Evolutionary conservation across 2,329 filamentous ascomycete species (phyloP).

Genomic region (Calonectria henricotiae): DNA sequence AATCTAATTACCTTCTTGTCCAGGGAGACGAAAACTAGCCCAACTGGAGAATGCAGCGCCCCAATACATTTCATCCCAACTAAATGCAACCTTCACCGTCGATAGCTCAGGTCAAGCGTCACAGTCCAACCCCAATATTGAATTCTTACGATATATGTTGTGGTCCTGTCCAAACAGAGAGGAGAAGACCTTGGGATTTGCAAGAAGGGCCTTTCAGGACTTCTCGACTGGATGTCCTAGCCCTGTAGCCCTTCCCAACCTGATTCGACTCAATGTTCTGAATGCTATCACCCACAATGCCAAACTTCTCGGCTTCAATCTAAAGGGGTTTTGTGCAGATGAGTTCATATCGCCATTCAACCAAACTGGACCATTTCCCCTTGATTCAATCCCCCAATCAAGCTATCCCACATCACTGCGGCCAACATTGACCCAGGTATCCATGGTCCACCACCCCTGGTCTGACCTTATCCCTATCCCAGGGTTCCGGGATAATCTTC

Average conservation of each 20-base stretch:
- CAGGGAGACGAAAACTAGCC: constrained; percentile 4
- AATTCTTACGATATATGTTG: background rate
- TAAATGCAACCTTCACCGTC: background rate
- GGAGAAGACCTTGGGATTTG: background rate
- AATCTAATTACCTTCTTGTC: background rate
- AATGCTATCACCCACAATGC: constrained; percentile 14
- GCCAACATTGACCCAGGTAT: constrained; percentile 7
- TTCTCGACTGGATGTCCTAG: background rate
- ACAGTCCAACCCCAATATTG: background rate
- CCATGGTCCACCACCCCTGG: constrained; percentile 25
- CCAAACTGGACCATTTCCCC: background rate
- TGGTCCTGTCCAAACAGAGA: background rate
- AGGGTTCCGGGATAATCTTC: constrained; percentile 16
- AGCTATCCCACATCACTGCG: background rate
- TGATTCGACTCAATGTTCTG: constrained; percentile 15
- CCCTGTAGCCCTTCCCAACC: constrained; percentile 1
- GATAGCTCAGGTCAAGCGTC: too few species aligned
- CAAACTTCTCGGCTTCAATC: background rate
- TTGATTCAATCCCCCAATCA: background rate
- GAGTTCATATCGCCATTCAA: constrained; percentile 26
- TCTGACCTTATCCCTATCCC: constrained; percentile 20
- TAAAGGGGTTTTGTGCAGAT: constrained; percentile 8
- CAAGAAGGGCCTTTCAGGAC: background rate
- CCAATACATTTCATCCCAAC: background rate
- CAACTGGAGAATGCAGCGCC: background rate